A percentile compares a stretch with the other conserved stretches of the same genome.
Evolutionary conservation across 2,329 filamentous ascomycete species (phyloP).

Genomic region (Alternaria angustiovoidea): DNA sequence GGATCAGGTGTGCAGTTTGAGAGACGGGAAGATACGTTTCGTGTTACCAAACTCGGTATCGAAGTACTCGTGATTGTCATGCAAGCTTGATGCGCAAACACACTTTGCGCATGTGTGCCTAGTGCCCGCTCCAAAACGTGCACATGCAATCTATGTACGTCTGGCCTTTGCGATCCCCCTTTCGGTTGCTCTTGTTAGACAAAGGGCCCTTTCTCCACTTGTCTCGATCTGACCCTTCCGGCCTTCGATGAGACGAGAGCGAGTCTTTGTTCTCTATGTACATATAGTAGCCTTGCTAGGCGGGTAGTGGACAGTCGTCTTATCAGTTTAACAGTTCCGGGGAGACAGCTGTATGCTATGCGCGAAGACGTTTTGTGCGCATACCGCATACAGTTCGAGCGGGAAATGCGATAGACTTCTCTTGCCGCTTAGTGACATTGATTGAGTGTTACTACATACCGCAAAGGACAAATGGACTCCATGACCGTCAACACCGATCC

Average conservation of each 20-base stretch:
- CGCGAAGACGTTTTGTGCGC: not conserved
- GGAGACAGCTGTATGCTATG: not conserved
- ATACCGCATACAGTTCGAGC: not conserved
- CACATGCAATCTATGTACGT: not conserved
- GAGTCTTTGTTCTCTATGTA: not conserved
- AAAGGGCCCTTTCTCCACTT: not conserved
- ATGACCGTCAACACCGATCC: conserved; percentile 35
- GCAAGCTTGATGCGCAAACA: conserved; percentile 14
- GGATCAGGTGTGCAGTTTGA: conserved; percentile 3
- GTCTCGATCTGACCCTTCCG: not conserved
- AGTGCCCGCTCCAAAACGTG: not conserved
- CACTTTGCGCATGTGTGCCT: not conserved
- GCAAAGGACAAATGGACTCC: conserved; percentile 28
- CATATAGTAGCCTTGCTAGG: not conserved
- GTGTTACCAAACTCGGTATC: conserved; percentile 8
- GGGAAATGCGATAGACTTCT: not conserved
- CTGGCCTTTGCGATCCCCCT: not conserved
- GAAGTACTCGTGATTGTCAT: conserved; percentile 5
- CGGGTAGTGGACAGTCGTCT: not conserved
- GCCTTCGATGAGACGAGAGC: not conserved
- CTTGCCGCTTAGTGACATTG: conserved; percentile 13
- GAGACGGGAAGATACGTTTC: conserved; percentile 4
- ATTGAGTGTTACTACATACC: conserved; percentile 39
- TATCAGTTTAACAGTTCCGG: not conserved
- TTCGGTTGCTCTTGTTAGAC: not conserved